Evolutionary conservation across 208 protist species (phyloP), one percentile per base, ranked within the genome.

Genomic region (Trypanosoma theileri): DNA sequence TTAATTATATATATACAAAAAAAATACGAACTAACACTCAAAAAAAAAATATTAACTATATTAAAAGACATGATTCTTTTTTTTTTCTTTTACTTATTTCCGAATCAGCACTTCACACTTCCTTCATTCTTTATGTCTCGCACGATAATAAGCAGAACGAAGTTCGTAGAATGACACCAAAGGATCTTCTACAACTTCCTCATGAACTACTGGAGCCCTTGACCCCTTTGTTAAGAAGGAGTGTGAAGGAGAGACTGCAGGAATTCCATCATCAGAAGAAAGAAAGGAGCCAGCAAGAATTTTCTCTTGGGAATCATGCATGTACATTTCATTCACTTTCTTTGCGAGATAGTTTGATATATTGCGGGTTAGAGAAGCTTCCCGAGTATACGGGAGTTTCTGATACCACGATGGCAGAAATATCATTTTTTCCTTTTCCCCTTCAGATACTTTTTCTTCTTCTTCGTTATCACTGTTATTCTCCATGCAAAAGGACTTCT

Each of bases 91-190:
- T n/a, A n/a, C n/a, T n/a, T n/a, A n/a, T n/a, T n/a, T n/a, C n/a
- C n/a, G n/a, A n/a, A n/a, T n/a, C n/a, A n/a, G n/a, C n/a, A n/a
- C n/a, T n/a, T n/a, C 28, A 35, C 28, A 35, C 28, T 14, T 46
- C 42, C 16, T 10, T 48, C 35, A 46, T n/a, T 52, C 7, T 53
- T 35, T 13, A 0, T 53, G 45, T n/a, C 59, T 51, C 26, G 17
- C 13, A 41, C 59, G 42, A 45, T 64, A 64, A 50, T 64, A 64
- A 17, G 59, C 59, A 35, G 59, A 16, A n/a, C 59, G 59, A 28
- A 64, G 46, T 40, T 64, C 59, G 26, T 64, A 53, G 44, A 64
- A 64, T 2, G 40, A 53, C 10, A n/a, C 42, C 14, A 53, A 24
- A 17, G 59, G 26, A 42, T 40, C 21, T 35, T 22, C 14, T 40